Percentiles rank a stretch among this genome's conserved stretches.
Evolutionary conservation across 768 basidiomycete species (phyloP).

Genomic region (Psilocybe tampanensis): DNA sequence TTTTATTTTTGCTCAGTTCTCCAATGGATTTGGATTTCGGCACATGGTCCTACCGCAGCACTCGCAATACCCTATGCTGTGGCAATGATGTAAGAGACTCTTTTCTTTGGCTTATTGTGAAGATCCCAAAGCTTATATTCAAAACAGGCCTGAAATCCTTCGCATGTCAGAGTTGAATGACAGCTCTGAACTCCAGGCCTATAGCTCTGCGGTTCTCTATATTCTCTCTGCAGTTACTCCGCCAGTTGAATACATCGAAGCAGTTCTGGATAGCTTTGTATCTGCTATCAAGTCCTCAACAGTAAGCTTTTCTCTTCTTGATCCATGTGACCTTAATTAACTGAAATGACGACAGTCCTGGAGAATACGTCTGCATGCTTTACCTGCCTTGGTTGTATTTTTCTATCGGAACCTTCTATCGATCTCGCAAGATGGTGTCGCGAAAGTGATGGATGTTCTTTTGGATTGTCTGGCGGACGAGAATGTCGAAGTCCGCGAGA

Average conservation of each 20-base stretch:
- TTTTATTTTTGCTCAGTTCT: slow-evolving; percentile 49
- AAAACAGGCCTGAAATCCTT: slow-evolving; percentile 77
- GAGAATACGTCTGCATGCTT: slow-evolving; percentile 84
- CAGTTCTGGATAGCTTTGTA: slow-evolving; percentile 63
- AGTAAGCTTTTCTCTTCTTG: slow-evolving; percentile 40
- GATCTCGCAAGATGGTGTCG: slow-evolving; percentile 66
- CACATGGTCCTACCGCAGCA: slow-evolving; percentile 74
- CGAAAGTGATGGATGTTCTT: slow-evolving; percentile 79
- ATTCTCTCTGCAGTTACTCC: slow-evolving; percentile 83
- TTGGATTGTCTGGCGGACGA: slow-evolving; percentile 86
- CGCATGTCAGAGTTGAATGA: slow-evolving; percentile 92
- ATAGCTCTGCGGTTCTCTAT: slow-evolving; percentile 79
- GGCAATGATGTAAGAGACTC: slow-evolving; percentile 68
- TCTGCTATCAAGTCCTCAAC: slow-evolving; percentile 76
- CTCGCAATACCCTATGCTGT: slow-evolving; percentile 79
- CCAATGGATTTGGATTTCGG: slow-evolving; percentile 79
- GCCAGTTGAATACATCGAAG: slow-evolving; percentile 63
- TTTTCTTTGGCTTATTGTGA: slow-evolving; percentile 2
- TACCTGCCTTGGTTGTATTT: slow-evolving; percentile 88
- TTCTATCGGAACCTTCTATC: slow-evolving; percentile 88
- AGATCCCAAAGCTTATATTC: slow-evolving; percentile 8
- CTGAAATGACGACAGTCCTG: slow-evolving; percentile 61
- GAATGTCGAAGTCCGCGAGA: slow-evolving; percentile 92
- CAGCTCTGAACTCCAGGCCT: slow-evolving; percentile 77
- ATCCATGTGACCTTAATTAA: slow-evolving; percentile 4